A percentile compares a stretch with the other conserved stretches of the same genome.
Conservation (phyloP, 2,329 filamentous ascomycete species). For the Calonectria hawksworthii region DNA sequence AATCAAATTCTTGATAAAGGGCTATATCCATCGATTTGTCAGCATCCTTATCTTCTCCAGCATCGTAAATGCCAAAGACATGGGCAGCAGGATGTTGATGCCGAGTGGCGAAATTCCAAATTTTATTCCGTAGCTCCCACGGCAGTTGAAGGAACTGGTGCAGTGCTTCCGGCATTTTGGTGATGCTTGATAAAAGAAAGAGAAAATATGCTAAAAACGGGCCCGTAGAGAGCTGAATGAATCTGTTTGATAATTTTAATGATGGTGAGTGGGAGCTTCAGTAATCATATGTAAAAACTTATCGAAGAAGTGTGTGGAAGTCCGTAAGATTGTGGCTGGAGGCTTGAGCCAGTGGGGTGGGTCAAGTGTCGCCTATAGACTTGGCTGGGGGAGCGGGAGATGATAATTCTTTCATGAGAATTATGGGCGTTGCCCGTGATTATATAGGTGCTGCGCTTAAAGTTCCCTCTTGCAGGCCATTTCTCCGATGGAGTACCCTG, state of each 20-base stretch:
- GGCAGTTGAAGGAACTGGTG: slow-evolving; percentile 3
- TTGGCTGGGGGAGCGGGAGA: background rate
- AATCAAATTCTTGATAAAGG: background rate
- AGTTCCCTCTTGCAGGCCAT: background rate
- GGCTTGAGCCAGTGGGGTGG: background rate
- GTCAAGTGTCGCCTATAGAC: background rate
- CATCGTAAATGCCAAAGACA: background rate
- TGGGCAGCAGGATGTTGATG: slow-evolving; percentile 13
- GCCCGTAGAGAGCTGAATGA: too few relatives aligned
- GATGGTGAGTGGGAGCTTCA: too few relatives aligned
- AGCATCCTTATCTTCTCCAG: background rate
- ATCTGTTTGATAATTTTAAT: too few relatives aligned
- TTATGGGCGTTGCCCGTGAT: background rate
- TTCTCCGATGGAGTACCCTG: background rate
- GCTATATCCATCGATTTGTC: background rate
- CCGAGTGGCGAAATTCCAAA: slow-evolving; percentile 16
- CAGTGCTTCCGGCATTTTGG: slow-evolving; percentile 13
- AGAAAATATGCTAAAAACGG: background rate
- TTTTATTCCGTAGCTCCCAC: slow-evolving; percentile 13
- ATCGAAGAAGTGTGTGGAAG: too few relatives aligned
- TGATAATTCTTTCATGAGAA: background rate
- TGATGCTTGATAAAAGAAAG: background rate
- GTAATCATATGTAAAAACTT: too few relatives aligned
- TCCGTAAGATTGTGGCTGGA: background rate
- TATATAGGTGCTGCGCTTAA: background rate